Base-by-base conservation (phyloP, 2,329 filamentous ascomycete genomes). In the Hypoxylon sp. region DNA sequence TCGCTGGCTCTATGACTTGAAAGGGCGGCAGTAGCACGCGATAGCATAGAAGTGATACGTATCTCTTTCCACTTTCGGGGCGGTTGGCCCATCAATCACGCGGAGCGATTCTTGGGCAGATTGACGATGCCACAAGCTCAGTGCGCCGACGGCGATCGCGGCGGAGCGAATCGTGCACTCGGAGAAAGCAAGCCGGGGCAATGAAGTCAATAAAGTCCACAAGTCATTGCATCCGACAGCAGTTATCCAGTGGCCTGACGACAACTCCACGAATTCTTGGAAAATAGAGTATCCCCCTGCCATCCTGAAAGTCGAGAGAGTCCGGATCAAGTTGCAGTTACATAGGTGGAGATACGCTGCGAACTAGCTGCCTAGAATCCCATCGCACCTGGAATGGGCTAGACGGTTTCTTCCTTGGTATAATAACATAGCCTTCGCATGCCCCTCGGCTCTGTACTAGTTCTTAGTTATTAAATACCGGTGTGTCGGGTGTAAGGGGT, bases 21-120 rank as follows among this genome's bases (percentile, higher is more conserved):
- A 59, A 0, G 77, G 73, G 3, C 70, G 65, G 19, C 78, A 76
- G 51, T 79, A 78, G 53, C 78, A 74, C 2, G 70, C 66, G 4
- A 80, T 62, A 0, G 78, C 78, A 1, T 73, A 68, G 28, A 73
- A 68, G 64, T 79, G 79, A 55, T 75, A 73, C 22, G 51, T 11
- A 47, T 68, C 66, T 48, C 54, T 59, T 15, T 65, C 50, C 0
- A 34, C 24, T 1, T 22, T 50, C 6, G 49, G 41, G 11, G 22
- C 32, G 8, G 24, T 41, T 2, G 65, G 59, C n/a, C 59, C 26
- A 1, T 70, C 47, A 4, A 56, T 32, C 8, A 58, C 15, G 11
- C 62, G 56, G n/a, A 70, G 64, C 1, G 59, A 60, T 4, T 22
- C 11, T 8, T 39, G 26, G 0, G 24, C 22, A 1, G 67, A 69